These are phyloP conservation scores for Paspalum vaginatum DNA, from an alignment of 176 grass and related monocot species.

Conservation along the genomic window DNA sequence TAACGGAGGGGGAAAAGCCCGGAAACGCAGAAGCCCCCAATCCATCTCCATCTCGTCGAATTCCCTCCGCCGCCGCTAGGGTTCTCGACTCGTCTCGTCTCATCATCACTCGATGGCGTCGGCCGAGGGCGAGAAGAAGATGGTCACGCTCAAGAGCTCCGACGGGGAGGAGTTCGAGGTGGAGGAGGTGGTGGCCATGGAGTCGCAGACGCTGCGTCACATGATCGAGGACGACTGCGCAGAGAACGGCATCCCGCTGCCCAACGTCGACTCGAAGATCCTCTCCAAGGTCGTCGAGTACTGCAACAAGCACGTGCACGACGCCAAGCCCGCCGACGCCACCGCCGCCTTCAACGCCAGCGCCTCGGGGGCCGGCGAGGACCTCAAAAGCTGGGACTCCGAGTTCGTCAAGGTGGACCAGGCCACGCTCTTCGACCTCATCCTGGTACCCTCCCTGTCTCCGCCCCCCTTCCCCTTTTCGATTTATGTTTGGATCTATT, in stretches of 20 bases:
- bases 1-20: too few relatives aligned
- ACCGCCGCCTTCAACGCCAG: not conserved
- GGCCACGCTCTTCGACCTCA: slow-evolving; percentile 73
- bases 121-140: slow-evolving; percentile 33
- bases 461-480: not conserved
- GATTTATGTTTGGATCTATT: not conserved
- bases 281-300: slow-evolving; percentile 68
- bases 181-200: slow-evolving; percentile 44
- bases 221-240: slow-evolving; percentile 75
- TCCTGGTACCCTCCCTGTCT: slow-evolving; percentile 4
- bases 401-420: slow-evolving; percentile 79
- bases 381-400: slow-evolving; percentile 62
- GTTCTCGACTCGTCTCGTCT: not conserved
- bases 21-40: too few relatives aligned
- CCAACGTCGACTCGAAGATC: slow-evolving; percentile 54
- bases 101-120: not conserved
- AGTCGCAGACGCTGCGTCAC: slow-evolving; percentile 50
- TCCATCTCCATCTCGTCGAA: too few relatives aligned
- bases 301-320: slow-evolving; percentile 59
- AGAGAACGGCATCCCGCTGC: slow-evolving; percentile 50
- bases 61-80: not conserved
- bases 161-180: slow-evolving; percentile 45
- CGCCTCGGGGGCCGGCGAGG: not conserved
- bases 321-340: not conserved
- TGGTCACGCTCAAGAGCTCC: slow-evolving; percentile 41